Conservation (phyloP, 441 rosid genomes). For the Gossypium davidsonii region DNA sequence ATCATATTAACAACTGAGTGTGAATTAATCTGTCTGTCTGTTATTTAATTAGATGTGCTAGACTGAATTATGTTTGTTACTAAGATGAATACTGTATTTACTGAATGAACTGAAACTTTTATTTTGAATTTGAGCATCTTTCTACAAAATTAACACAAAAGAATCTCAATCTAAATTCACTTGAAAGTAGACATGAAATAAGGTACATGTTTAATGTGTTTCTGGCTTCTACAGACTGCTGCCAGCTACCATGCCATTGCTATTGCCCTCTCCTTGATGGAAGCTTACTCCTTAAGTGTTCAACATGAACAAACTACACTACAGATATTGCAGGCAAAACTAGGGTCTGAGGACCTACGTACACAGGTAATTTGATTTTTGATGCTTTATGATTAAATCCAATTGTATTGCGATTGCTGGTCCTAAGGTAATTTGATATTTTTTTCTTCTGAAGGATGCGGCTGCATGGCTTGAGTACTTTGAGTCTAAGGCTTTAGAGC, state of each 20-base stretch:
- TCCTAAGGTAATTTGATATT: constrained; percentile 10
- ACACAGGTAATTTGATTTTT: constrained; percentile 45
- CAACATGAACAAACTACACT: constrained; percentile 80
- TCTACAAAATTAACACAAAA: neutral
- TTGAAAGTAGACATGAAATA: neutral
- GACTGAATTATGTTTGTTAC: neutral
- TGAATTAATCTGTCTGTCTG: neutral
- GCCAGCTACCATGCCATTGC: constrained; percentile 88
- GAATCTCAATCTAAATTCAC: constrained; percentile 2
- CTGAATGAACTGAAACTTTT: neutral
- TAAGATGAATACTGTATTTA: neutral
- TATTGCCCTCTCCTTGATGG: constrained; percentile 77
- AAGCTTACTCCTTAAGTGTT: constrained; percentile 67
- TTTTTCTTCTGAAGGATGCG: constrained; percentile 50
- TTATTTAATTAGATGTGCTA: neutral
- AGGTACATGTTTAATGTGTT: constrained; percentile 13
- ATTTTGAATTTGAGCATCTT: neutral
- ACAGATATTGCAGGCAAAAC: constrained; percentile 74
- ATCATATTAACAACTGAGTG: constrained; percentile 3
- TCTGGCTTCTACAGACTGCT: constrained; percentile 56
- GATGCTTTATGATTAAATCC: constrained; percentile 4
- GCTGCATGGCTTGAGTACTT: constrained; percentile 86
- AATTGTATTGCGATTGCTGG: neutral
- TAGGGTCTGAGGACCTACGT: constrained; percentile 68
- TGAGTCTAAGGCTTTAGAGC: constrained; percentile 77